These are phyloP conservation scores for Nicotiana obtusifolia DNA, from an alignment of 257 asterid genomes.

Conservation along the genomic window DNA sequence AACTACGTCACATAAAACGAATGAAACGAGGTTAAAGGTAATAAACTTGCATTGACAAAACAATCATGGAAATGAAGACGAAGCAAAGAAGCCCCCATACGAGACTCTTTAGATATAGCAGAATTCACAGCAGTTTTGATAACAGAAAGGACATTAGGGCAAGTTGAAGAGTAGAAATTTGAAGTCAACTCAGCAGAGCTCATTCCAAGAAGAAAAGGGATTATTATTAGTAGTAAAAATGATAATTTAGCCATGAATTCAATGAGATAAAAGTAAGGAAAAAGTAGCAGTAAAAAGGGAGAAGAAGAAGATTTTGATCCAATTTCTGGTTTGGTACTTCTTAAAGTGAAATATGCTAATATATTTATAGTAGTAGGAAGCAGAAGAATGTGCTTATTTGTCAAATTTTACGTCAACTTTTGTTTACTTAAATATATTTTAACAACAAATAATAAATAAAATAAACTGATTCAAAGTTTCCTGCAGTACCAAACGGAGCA, in stretches of 20 bases:
- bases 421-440: no score
- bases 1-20: background rate
- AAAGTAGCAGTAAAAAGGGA: background rate
- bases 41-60: background rate
- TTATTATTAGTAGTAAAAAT: background rate
- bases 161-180: background rate
- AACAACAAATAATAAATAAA: no score
- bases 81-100: background rate
- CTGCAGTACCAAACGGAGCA: background rate
- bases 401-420: background rate
- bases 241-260: background rate
- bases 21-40: background rate
- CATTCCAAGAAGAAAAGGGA: background rate
- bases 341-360: background rate
- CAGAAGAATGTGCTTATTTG: background rate
- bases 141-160: background rate
- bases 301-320: background rate
- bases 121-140: constrained; percentile 1
- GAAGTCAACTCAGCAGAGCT: background rate
- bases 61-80: constrained; percentile 4
- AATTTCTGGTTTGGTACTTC: background rate
- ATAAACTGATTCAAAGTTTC: background rate
- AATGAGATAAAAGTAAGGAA: background rate
- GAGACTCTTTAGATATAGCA: background rate
- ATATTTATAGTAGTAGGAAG: background rate